Evolutionary conservation across 1,284 basidiomycete genomes (phyloP), one percentile per base, ranked within the genome.

Genomic region (Fistulinella cinereoalba): DNA sequence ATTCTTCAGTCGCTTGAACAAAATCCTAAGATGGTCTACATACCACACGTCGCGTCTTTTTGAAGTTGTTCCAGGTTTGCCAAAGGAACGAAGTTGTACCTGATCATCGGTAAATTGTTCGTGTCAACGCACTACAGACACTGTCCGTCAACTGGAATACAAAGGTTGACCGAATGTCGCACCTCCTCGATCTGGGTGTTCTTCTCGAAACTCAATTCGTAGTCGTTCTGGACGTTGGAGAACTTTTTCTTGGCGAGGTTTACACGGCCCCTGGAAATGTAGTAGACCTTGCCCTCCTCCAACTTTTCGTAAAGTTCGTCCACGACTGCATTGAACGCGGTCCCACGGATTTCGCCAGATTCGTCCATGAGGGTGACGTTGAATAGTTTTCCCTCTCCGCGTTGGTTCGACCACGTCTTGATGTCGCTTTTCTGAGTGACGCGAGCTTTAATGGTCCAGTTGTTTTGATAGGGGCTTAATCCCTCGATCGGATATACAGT

Each of bases 221-320:
- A 99, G 64, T 99, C 95, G 65, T 97, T 97, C 55, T 80, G 73
- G 40, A 97, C 70, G 62, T 89, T 92, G 43, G 82, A 90, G 69
- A 97, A 99, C 71, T 97, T 96, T 73, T 96, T 98, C 74, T 98
- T 99, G 37, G 96, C 95, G 25, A 98, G 83, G 63, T 92, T 91
- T 62, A 99, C 88, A 45, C 90, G 81, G 8, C 90, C 96, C 60
- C 89, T 92, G 2, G 91, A 92, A 51, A 99, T 78, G 63, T 81
- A 92, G 69, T 94, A 99, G 10, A 96, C 94, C 65, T 95, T 94
- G 44, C 90, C 91, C 66, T 97, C 95, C 58, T 96, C 81, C 13
- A 99, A 65, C 56, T 84, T 79, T 18, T 88, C 80, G 71, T 89
- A 97, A 41, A 95, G 78, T 37, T 83, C 80, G 63, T 96, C 93